phyloP scores from a whole-genome alignment of 2,329 filamentous ascomycete genomes.

The Cladosporium sp. region DNA sequence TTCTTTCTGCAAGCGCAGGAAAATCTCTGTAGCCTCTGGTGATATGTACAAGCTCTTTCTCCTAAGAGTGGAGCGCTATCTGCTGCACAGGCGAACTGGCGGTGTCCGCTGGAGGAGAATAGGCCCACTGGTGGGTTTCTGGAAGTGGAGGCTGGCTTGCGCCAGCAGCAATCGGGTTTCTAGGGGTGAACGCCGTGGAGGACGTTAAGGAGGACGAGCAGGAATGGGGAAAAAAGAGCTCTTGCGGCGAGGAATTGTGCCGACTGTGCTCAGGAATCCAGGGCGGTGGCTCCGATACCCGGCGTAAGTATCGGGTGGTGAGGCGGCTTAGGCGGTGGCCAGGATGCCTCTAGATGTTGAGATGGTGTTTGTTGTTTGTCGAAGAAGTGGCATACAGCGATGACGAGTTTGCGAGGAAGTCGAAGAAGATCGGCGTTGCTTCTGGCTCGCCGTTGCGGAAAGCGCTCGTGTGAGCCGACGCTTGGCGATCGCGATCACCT shows the following conservation, averaged over 20 bases:
- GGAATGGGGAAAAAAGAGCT: slow-evolving; percentile 77
- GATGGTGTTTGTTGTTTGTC: neutral
- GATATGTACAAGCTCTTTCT: slow-evolving; percentile 9
- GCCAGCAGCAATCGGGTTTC: slow-evolving; percentile 67
- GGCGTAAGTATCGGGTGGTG: slow-evolving; percentile 69
- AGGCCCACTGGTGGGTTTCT: slow-evolving; percentile 70
- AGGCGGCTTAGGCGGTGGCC: no score
- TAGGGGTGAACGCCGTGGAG: slow-evolving; percentile 56
- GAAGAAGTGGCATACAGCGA: neutral
- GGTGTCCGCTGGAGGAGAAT: slow-evolving; percentile 67
- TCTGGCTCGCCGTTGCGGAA: neutral
- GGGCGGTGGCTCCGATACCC: slow-evolving; percentile 71
- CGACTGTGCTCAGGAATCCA: slow-evolving; percentile 51
- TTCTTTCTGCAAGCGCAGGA: slow-evolving; percentile 5
- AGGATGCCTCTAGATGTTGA: slow-evolving; percentile 30
- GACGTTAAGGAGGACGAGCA: slow-evolving; percentile 88
- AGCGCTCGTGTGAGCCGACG: neutral
- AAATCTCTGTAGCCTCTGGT: neutral
- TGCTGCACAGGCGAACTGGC: slow-evolving; percentile 94
- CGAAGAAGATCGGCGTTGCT: neutral
- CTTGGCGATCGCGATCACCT: no score
- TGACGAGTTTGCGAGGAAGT: neutral
- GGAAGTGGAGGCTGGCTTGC: slow-evolving; percentile 69
- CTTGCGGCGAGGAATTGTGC: slow-evolving; percentile 85
- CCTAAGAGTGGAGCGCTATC: slow-evolving; percentile 77